Evolutionary conservation across 2,329 filamentous ascomycete species (phyloP).

Genomic region (Hypoxylon sp.): DNA sequence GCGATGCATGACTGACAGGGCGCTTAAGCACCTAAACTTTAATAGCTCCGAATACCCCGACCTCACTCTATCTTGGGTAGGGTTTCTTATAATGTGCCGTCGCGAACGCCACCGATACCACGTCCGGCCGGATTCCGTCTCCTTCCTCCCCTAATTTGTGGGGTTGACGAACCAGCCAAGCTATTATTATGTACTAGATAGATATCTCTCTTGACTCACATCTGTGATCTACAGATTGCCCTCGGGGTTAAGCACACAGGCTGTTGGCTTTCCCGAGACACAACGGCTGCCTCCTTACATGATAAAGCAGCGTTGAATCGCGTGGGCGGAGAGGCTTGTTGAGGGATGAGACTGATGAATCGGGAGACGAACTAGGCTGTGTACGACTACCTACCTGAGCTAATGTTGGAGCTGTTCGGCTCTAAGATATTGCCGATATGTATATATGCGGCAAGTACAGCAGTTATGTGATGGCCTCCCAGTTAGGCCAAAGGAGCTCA

Average conservation of each 20-base stretch:
- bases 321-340: neutral
- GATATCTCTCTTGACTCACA: slow-evolving; percentile 13
- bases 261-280: neutral
- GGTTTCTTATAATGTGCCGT: slow-evolving; percentile 24
- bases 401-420: neutral
- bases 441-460: neutral
- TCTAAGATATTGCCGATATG: neutral
- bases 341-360: neutral
- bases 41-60: neutral
- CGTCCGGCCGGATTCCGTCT: slow-evolving; percentile 19
- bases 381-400: neutral
- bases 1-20: slow-evolving; percentile 9
- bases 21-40: slow-evolving; percentile 14
- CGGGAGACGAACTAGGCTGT: neutral
- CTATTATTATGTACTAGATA: neutral
- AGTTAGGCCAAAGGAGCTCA: neutral
- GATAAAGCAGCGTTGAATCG: neutral
- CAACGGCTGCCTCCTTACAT: neutral
- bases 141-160: neutral
- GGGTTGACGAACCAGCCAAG: slow-evolving; percentile 9
- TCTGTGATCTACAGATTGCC: neutral
- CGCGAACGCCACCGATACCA: slow-evolving; percentile 20
- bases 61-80: slow-evolving; percentile 14
- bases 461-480: neutral
- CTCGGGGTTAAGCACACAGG: slow-evolving; percentile 2